These are phyloP conservation scores for Naganishia albida DNA, from an alignment of 1,284 basidiomycete genomes.

Conservation along the genomic window DNA sequence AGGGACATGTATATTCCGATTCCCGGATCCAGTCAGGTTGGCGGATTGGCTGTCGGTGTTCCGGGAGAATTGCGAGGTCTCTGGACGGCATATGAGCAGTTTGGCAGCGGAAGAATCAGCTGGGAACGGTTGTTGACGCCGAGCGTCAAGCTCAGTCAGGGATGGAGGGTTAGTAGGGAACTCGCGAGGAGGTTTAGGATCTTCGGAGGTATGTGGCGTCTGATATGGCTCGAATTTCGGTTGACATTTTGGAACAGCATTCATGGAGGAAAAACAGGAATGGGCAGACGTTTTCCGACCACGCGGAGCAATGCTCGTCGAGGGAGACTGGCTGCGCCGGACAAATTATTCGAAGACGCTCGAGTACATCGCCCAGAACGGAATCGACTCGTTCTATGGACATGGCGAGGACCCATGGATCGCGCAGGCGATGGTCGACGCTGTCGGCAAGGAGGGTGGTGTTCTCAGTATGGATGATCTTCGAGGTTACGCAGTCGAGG, in stretches of 20 bases:
- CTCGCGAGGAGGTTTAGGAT: constrained; percentile 67
- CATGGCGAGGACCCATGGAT: constrained; percentile 60
- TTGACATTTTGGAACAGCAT: constrained; percentile 41
- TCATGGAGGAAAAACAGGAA: constrained; percentile 74
- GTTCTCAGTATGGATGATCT: constrained; percentile 50
- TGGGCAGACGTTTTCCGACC: constrained; percentile 82
- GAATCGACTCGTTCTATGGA: constrained; percentile 49
- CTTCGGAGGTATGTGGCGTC: constrained; percentile 54
- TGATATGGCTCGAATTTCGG: background rate
- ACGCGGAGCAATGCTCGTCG: constrained; percentile 66
- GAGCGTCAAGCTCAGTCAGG: constrained; percentile 68
- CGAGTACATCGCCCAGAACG: constrained; percentile 46
- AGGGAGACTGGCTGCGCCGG: constrained; percentile 72
- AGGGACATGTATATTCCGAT: constrained; percentile 67
- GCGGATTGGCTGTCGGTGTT: constrained; percentile 78
- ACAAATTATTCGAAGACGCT: constrained; percentile 66
- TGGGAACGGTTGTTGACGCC: constrained; percentile 79
- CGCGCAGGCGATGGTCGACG: constrained; percentile 48
- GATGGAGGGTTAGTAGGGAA: constrained; percentile 74
- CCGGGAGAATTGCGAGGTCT: constrained; percentile 85
- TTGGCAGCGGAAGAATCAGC: constrained; percentile 68
- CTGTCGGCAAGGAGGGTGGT: constrained; percentile 45
- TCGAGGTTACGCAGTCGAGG: constrained; percentile 64
- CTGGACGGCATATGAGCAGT: constrained; percentile 55
- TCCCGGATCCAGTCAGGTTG: constrained; percentile 60